These are phyloP conservation scores for Yarrowia keelungensis DNA, from an alignment of 805 yeast genomes.

Conservation along the genomic window DNA sequence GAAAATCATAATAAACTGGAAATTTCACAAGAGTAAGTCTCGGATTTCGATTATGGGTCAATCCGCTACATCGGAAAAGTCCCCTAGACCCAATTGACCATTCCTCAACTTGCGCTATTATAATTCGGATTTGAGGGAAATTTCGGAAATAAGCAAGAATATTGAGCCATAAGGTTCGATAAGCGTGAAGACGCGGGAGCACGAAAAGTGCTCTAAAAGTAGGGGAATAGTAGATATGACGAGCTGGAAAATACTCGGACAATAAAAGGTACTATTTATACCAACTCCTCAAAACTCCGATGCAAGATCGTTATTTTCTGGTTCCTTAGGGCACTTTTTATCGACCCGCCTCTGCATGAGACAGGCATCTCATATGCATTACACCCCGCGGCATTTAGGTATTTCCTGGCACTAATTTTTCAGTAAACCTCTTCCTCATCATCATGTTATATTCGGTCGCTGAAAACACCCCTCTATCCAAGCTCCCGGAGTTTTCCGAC, in stretches of 20 bases:
- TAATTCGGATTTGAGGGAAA: conserved; percentile 13
- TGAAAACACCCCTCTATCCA: conserved; percentile 13
- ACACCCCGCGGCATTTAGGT: conserved; percentile 35
- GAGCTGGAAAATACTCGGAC: background rate
- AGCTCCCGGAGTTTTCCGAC: conserved; percentile 27
- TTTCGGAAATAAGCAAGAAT: conserved; percentile 10
- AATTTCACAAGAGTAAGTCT: no score
- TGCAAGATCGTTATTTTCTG: background rate
- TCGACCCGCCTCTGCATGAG: background rate
- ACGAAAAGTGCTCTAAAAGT: background rate
- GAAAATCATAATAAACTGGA: background rate
- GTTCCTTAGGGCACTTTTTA: background rate
- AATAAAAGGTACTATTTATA: no score
- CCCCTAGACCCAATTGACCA: no score
- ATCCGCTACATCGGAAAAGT: no score
- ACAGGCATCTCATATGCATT: conserved; percentile 21
- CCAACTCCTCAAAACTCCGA: background rate
- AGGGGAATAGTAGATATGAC: background rate
- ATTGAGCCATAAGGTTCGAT: conserved; percentile 1
- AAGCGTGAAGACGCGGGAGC: background rate
- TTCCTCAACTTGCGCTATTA: background rate
- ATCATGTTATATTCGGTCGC: conserved; percentile 21
- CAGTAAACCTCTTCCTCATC: background rate
- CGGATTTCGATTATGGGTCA: no score
- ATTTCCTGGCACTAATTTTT: conserved; percentile 6